Evolutionary conservation across 163 green algal species (phyloP).

Genomic region (Coccomyxa subellipsoidea): DNA sequence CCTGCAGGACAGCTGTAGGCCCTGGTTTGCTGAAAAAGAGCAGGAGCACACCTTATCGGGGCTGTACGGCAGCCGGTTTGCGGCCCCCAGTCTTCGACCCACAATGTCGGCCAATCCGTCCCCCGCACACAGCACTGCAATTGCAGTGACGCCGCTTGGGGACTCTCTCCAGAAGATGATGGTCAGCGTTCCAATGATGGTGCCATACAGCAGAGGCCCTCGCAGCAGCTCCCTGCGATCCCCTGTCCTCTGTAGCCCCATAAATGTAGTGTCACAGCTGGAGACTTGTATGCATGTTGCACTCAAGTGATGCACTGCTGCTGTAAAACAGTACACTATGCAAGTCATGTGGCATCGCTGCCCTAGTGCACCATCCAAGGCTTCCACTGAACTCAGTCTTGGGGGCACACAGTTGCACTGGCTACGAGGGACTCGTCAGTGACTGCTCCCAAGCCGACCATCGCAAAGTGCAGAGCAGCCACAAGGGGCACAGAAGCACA

Average conservation of each 20-base stretch:
- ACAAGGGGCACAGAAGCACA: not conserved
- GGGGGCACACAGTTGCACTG: not conserved
- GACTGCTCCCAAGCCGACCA: not conserved
- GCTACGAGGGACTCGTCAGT: not conserved
- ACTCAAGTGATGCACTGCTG: too few species aligned
- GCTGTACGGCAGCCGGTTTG: constrained; percentile 27
- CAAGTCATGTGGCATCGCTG: too few species aligned
- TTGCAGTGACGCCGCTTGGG: constrained; percentile 24
- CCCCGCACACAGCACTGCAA: constrained; percentile 46
- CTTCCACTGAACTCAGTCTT: not conserved
- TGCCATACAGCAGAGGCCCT: constrained; percentile 60
- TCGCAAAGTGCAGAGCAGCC: not conserved
- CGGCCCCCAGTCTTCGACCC: not conserved
- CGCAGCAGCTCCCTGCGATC: constrained; percentile 26
- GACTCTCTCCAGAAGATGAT: constrained; percentile 32
- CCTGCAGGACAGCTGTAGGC: too few species aligned
- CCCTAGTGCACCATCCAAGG: too few species aligned
- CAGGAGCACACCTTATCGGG: constrained; percentile 24
- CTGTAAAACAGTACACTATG: too few species aligned
- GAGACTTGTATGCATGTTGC: too few species aligned
- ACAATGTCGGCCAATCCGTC: constrained; percentile 40
- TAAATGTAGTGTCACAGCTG: too few species aligned
- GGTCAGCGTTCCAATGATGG: constrained; percentile 42
- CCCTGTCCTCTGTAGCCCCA: not conserved
- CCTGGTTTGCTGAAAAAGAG: too few species aligned